Evolutionary conservation across 2,329 filamentous ascomycete species (phyloP).

Genomic region (Colletotrichum caudatum): DNA sequence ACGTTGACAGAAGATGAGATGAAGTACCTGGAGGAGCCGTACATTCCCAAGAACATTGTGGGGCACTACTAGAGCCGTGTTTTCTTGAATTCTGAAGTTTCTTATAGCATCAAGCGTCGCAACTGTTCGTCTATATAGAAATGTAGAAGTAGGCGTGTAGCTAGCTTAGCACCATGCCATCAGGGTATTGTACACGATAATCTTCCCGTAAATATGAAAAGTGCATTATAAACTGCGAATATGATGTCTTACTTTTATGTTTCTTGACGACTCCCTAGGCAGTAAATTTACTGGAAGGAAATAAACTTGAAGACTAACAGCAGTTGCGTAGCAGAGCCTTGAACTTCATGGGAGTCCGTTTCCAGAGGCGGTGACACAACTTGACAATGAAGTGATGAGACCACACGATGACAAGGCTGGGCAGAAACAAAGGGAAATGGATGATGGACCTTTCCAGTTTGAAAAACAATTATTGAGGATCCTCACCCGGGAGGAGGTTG

Average conservation of each 20-base stretch:
- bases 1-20: constrained; percentile 31
- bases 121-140: too few species aligned
- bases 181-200: neutral
- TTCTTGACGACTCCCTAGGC: neutral
- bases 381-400: too few species aligned
- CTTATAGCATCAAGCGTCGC: too few species aligned
- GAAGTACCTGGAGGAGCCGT: constrained; percentile 37
- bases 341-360: too few species aligned
- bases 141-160: neutral
- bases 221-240: neutral
- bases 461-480: too few species aligned
- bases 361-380: neutral
- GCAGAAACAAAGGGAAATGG: too few species aligned
- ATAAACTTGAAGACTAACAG: neutral
- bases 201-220: neutral
- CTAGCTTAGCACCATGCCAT: neutral
- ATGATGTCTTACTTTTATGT: neutral
- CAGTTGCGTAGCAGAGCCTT: neutral
- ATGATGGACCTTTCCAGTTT: too few species aligned
- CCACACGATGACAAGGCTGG: too few species aligned
- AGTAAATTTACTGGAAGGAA: neutral
- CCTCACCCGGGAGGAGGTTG: too few species aligned
- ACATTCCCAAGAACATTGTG: constrained; percentile 38
- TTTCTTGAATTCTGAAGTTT: too few species aligned
- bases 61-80: constrained; percentile 44